Base-by-base conservation (phyloP, 345 rosid genomes). In the Eucalyptus curtisii region DNA sequence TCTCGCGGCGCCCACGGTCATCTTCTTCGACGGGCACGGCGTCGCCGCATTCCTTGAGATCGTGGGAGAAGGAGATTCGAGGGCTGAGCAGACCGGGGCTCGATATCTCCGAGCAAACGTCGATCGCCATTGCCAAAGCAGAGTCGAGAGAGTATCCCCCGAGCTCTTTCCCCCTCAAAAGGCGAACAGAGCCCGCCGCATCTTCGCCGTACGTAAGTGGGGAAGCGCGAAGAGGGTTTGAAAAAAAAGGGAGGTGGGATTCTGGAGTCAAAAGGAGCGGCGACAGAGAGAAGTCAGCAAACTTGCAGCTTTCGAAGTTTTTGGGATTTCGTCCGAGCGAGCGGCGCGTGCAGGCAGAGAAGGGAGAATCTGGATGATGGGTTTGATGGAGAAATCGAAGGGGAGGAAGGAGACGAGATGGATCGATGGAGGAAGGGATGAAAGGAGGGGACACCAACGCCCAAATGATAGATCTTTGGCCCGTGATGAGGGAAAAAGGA, bases 41-140 rank as follows among this genome's bases (percentile, higher is more conserved):
- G 48, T 93, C 94, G 45, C 47, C 82, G 71, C 90, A 57, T 84
- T 89, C 93, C 87, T 92, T 91, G 86, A 95, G 94, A 93, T 97
- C 98, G 79, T 92, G 91, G 12, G 98, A 96, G 86, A 95, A 95
- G 31, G 99, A 96, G 90, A 95, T 92, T 90, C 99, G 91, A 44
- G 99, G 97, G 89, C 97, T 95, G 86, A 93, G 92, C 82, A 76
- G 47, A 76, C 91, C 92, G 11, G 96, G 85, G 89, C 93, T 93
- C 86, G 96, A 90, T 89, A 94, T 92, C 94, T 95, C 98, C 3
- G 97, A 91, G 66, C 94, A 96, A 80, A 96, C 96, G 53, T 97
- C 97, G 47, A 96, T 89, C 45, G 98, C 98, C 99, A 97, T 96
- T 20, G 85, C 59, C 88, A 87, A 59, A 31, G 79, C 61, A 49